Conservation (phyloP, 148 eudicot species). For the Camellia japonica region DNA sequence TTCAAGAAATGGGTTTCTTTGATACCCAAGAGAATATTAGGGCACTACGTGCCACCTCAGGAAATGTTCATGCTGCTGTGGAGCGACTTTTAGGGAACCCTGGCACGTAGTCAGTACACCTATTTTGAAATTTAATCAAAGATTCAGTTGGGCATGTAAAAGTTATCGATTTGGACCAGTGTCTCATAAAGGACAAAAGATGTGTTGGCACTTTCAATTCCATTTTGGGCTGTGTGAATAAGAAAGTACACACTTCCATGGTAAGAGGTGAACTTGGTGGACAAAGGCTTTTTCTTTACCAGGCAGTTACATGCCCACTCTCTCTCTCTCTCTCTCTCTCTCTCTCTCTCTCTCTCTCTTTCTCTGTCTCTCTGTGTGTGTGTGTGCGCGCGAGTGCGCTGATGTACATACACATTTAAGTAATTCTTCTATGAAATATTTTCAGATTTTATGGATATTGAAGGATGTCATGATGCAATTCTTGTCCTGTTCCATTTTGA, state of each 20-base stretch:
- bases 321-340: slow-evolving; percentile 2
- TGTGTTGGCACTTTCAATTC: slow-evolving; percentile 24
- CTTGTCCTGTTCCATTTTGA: not conserved
- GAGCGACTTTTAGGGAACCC: slow-evolving; percentile 78
- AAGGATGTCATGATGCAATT: not conserved
- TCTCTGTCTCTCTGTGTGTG: not conserved
- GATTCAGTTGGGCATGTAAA: slow-evolving; percentile 26
- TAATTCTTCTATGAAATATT: slow-evolving; percentile 29
- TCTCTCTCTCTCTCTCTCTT: not conserved
- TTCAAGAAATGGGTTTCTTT: slow-evolving; percentile 97
- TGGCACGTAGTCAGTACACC: slow-evolving; percentile 44
- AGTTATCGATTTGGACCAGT: slow-evolving; percentile 25
- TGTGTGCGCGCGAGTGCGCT: not conserved
- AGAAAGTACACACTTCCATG: slow-evolving; percentile 15
- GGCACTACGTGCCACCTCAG: slow-evolving; percentile 82
- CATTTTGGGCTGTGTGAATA: slow-evolving; percentile 40
- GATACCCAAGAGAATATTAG: slow-evolving; percentile 84
- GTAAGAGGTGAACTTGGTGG: slow-evolving; percentile 30
- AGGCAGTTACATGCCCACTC: not conserved
- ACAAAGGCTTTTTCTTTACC: slow-evolving; percentile 17
- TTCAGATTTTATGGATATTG: slow-evolving; percentile 1
- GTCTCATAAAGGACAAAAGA: slow-evolving; percentile 26
- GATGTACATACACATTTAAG: slow-evolving; percentile 47
- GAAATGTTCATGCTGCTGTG: slow-evolving; percentile 94
- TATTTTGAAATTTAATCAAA: not conserved